These are phyloP conservation scores for Meyerozyma guilliermondii DNA, from an alignment of 1,139 yeast species.

Conservation along the genomic window DNA sequence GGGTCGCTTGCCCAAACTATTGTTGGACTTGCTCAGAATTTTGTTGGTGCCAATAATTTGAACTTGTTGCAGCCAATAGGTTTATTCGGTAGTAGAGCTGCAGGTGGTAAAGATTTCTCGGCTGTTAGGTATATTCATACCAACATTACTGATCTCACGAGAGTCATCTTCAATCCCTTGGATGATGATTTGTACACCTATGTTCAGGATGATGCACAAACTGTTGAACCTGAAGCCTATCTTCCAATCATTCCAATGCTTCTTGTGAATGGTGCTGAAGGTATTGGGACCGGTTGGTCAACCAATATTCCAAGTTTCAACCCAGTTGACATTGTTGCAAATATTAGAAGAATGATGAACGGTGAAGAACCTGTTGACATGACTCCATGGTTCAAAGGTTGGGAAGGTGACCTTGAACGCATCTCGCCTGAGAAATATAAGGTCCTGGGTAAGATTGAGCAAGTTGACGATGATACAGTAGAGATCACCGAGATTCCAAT, in stretches of 20 bases:
- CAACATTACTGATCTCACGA: slow-evolving; percentile 70
- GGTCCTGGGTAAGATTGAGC: slow-evolving; percentile 76
- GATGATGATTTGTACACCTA: slow-evolving; percentile 79
- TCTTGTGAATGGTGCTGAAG: slow-evolving; percentile 93
- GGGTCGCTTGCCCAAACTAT: slow-evolving; percentile 82
- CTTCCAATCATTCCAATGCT: slow-evolving; percentile 90
- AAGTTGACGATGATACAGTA: slow-evolving; percentile 70
- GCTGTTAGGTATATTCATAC: slow-evolving; percentile 97
- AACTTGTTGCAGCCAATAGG: slow-evolving; percentile 88
- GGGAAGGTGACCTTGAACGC: slow-evolving; percentile 80
- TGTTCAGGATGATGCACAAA: slow-evolving; percentile 87
- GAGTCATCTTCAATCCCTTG: slow-evolving; percentile 68
- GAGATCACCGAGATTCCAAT: slow-evolving; percentile 94
- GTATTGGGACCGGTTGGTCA: slow-evolving; percentile 99
- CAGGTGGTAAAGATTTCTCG: slow-evolving; percentile 98
- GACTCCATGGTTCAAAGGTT: slow-evolving; percentile 95
- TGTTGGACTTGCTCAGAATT: slow-evolving; percentile 91
- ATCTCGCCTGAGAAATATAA: slow-evolving; percentile 63
- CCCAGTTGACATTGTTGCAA: slow-evolving; percentile 76
- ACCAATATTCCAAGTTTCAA: slow-evolving; percentile 88
- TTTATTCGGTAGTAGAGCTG: slow-evolving; percentile 93
- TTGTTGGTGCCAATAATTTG: slow-evolving; percentile 87
- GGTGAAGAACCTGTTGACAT: slow-evolving; percentile 69
- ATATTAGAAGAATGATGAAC: slow-evolving; percentile 67
- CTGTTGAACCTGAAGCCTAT: slow-evolving; percentile 96